A percentile compares a stretch with the other conserved stretches of the same genome.
Conservation (phyloP, 2,329 filamentous ascomycete genomes). For the Fusarium pseudograminearum region DNA sequence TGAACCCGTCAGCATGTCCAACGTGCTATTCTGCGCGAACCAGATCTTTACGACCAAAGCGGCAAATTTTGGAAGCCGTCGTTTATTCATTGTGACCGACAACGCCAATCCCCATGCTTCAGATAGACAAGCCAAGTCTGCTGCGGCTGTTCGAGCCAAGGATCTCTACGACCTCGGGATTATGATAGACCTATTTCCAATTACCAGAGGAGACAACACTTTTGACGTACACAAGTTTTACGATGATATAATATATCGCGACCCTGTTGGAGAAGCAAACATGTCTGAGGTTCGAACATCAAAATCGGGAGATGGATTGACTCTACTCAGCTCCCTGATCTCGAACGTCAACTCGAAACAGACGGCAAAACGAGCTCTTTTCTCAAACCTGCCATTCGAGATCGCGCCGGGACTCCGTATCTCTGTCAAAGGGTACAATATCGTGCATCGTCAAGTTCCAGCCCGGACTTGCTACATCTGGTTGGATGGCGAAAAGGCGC, state of each 20-base stretch:
- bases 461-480: conserved; percentile 89
- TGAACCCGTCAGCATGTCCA: conserved; percentile 82
- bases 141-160: conserved; percentile 88
- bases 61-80: conserved; percentile 90
- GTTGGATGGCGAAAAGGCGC: conserved; percentile 84
- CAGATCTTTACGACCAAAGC: conserved; percentile 96
- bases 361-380: conserved; percentile 84
- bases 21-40: conserved; percentile 93
- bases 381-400: conserved; percentile 88
- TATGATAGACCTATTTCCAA: conserved; percentile 91
- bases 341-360: conserved; percentile 93
- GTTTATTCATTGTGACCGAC: conserved; percentile 96
- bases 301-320: conserved; percentile 79
- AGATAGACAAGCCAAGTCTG: conserved; percentile 78
- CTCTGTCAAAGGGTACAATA: conserved; percentile 91
- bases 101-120: conserved; percentile 85
- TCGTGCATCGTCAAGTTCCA: conserved; percentile 86
- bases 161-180: conserved; percentile 96
- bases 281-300: conserved; percentile 67
- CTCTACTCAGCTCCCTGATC: conserved; percentile 81
- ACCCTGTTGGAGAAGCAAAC: conserved; percentile 76
- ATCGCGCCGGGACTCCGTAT: conserved; percentile 87
- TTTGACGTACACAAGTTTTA: conserved; percentile 93
- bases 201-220: conserved; percentile 74
- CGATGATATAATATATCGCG: conserved; percentile 92